Base-by-base conservation (phyloP, 768 basidiomycete genomes). In the Amanita brunnescens region DNA sequence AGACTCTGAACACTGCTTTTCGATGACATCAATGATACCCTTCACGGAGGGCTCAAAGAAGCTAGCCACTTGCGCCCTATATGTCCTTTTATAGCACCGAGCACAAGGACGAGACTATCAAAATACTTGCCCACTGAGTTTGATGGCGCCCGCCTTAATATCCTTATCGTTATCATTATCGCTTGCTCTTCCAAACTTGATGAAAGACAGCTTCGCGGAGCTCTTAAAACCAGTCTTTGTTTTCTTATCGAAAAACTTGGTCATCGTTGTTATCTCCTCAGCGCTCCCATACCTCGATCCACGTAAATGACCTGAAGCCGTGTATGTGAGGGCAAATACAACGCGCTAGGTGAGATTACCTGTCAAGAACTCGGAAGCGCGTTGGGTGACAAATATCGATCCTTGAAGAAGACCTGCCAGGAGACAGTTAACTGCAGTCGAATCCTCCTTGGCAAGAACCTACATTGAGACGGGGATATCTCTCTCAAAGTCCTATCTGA, bases 201-300 rank as follows among this genome's bases (percentile, higher is more conserved):
- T 69, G 54, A 68, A 78, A 29, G 72, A 70, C 1, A 69, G 65
- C 21, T 76, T 71, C 0, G 20, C n/a, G 38, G 47, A 16, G 47
- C 23, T 21, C 20, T 12, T 26, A 23, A 79, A 80, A 13, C 68
- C 62, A 1, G 71, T 59, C 50, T 78, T 80, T 1, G 76, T 72
- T 1, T 69, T 66, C 52, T 67, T 72, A 55, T 79, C 77, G 49
- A 79, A 80, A 39, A 64, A 58, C 58, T 60, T 57, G 33, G 62
- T 58, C 51, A 70, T 67, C 2, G 62, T 57, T 44, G 48, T 57
- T 41, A 77, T 66, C 5, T 69, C 68, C 8, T 66, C 64, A 3
- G 64, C 61, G 24, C 69, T 70, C 9, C 57, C 64, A n/a, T 62
- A 38, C 35, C n/a, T 38, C 14, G 47, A 48, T 38, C 9, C 24